Base-by-base conservation (phyloP, 495 filamentous ascomycete species). In the Aspergillus saccharolyticus region DNA sequence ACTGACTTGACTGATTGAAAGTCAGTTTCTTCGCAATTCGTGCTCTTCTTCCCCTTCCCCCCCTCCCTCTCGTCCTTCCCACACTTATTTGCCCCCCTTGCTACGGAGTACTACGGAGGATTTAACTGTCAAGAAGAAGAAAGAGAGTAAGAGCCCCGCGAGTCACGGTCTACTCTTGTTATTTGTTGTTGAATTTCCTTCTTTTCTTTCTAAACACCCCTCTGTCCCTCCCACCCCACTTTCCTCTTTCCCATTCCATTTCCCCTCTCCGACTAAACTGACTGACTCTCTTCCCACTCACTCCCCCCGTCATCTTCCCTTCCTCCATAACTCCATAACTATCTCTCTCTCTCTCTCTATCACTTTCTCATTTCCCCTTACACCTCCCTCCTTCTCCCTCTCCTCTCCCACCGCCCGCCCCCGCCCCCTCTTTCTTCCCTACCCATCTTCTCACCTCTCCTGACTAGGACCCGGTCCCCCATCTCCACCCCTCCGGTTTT, bases 401-500 rank as follows among this genome's bases (percentile, higher is more conserved):
- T n/a, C n/a, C n/a, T n/a, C n/a, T n/a, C n/a, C n/a, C n/a, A n/a
- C n/a, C n/a, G n/a, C n/a, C n/a, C n/a, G n/a, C n/a, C n/a, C n/a
- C n/a, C n/a, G n/a, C 24, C 47, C 22, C 52, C 21, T 42, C 19
- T 52, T n/a, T 42, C 43, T 46, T 20, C 22, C 53, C 51, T 44
- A 47, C 42, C 55, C 54, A 42, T 21, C 44, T 45, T 48, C 51
- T 5, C 45, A 20, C 44, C 14, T 33, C 24, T 24, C 50, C 49
- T 39, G 7, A 9, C 12, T 39, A 8, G 12, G 33, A 39, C 5
- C 12, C 44, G 46, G 19, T 22, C 56, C 47, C n/a, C n/a, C 25
- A 28, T 28, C 57, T 47, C 58, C 61, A 25, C 56, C 20, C 59
- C 44, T 19, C 53, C 42, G 39, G 47, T 28, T 55, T 54, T 46